These are phyloP conservation scores for Colletotrichum plurivorum DNA, from an alignment of 2,329 filamentous ascomycete genomes.

Conservation along the genomic window DNA sequence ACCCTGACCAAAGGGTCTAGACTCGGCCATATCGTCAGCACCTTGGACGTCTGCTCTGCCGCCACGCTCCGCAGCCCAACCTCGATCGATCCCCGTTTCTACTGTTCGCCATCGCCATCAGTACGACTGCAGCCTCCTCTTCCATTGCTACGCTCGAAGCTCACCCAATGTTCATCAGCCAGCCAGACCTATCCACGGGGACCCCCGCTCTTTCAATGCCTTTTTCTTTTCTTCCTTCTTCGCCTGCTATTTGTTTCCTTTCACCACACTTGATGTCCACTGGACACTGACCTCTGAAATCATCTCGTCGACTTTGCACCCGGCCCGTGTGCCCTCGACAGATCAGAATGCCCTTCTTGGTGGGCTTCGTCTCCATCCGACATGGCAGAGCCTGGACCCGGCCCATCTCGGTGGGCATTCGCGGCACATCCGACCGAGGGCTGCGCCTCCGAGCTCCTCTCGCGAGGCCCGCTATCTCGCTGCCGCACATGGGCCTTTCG, in stretches of 20 bases:
- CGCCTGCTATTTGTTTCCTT: neutral
- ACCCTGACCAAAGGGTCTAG: too few relatives aligned
- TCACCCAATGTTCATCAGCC: too few relatives aligned
- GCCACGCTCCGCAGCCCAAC: too few relatives aligned
- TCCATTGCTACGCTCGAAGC: neutral
- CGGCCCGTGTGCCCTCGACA: neutral
- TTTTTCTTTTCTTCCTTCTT: neutral
- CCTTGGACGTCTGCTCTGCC: too few relatives aligned
- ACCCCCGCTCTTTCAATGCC: neutral
- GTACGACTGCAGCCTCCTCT: neutral
- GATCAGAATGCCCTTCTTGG: neutral
- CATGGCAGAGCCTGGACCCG: slow-evolving; percentile 10
- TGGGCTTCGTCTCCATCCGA: neutral
- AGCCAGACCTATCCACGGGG: too few relatives aligned
- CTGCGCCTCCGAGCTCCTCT: slow-evolving; percentile 8
- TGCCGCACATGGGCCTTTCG: slow-evolving; percentile 22
- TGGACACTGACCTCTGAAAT: neutral
- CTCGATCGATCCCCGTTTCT: neutral
- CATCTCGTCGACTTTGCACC: neutral
- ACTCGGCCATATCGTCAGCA: too few relatives aligned
- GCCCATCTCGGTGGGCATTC: slow-evolving; percentile 10
- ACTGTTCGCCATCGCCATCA: neutral
- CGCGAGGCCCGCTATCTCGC: slow-evolving; percentile 1
- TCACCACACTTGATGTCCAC: neutral
- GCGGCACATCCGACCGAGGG: slow-evolving; percentile 24